Evolutionary conservation across 2,329 filamentous ascomycete species (phyloP).

Genomic region (Alternaria sp.): DNA sequence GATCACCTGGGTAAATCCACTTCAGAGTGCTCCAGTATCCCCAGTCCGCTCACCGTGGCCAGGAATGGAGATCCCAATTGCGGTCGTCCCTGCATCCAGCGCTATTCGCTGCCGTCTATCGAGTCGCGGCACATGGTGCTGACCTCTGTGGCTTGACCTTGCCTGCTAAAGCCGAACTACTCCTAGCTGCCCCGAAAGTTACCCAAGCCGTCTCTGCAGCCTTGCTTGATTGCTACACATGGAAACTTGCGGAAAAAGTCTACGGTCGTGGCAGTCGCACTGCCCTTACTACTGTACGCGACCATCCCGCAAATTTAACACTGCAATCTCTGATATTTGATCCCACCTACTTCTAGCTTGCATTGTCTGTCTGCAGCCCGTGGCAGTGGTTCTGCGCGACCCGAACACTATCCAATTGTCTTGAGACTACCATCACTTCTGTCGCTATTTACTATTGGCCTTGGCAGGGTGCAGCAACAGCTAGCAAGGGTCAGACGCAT

Average conservation of each 20-base stretch:
- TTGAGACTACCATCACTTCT: conserved; percentile 88
- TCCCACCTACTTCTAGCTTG: conserved; percentile 60
- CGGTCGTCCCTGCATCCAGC: conserved; percentile 91
- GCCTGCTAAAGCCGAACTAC: conserved; percentile 67
- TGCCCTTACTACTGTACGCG: conserved; percentile 73
- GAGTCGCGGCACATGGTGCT: conserved; percentile 64
- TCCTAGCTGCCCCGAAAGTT: conserved; percentile 75
- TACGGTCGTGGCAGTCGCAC: conserved; percentile 71
- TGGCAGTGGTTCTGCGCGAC: conserved; percentile 98
- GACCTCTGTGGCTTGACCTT: conserved; percentile 60
- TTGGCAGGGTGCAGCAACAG: conserved; percentile 63
- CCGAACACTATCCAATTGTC: conserved; percentile 89
- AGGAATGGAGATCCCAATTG: conserved; percentile 93
- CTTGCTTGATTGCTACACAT: conserved; percentile 83
- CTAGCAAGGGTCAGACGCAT: conserved; percentile 30
- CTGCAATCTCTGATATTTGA: conserved; percentile 28
- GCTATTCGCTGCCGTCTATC: conserved; percentile 80
- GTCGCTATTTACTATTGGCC: conserved; percentile 84
- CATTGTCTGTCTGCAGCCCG: conserved; percentile 75
- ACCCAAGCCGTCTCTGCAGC: conserved; percentile 81
- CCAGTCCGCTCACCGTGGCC: conserved; percentile 39
- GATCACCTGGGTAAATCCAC: conserved; percentile 84
- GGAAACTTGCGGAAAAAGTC: conserved; percentile 75
- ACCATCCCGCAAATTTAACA: conserved; percentile 17
- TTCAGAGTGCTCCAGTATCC: conserved; percentile 8